Conservation (phyloP, 371 early-diverging fungal species). For the Actinomucor elegans region DNA sequence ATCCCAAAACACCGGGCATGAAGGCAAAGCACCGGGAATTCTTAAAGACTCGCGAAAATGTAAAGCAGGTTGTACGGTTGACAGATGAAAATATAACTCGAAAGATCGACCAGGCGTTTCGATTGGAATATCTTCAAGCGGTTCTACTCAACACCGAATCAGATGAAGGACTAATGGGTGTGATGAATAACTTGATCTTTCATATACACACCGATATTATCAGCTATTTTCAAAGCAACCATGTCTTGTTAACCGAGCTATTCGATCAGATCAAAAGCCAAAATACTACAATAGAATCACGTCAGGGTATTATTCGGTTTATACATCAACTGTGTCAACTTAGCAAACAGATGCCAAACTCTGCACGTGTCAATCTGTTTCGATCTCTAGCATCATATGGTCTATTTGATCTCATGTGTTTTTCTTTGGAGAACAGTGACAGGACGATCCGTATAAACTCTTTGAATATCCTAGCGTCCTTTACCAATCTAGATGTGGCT, state of each 20-base stretch:
- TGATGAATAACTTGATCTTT: slow-evolving; percentile 70
- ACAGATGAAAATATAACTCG: slow-evolving; percentile 58
- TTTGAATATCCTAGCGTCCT: slow-evolving; percentile 67
- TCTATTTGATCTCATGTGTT: slow-evolving; percentile 72
- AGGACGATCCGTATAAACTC: slow-evolving; percentile 57
- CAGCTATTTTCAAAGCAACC: slow-evolving; percentile 65
- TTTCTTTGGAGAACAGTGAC: slow-evolving; percentile 56
- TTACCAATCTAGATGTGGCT: slow-evolving; percentile 63
- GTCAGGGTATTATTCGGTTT: slow-evolving; percentile 71
- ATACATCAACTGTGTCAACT: slow-evolving; percentile 74
- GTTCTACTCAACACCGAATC: slow-evolving; percentile 69
- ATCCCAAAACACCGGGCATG: slow-evolving; percentile 65
- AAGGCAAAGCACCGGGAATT: slow-evolving; percentile 75
- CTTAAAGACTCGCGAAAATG: slow-evolving; percentile 58
- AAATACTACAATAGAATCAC: slow-evolving; percentile 34
- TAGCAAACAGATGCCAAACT: slow-evolving; percentile 66
- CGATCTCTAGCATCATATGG: slow-evolving; percentile 74
- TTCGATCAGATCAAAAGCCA: slow-evolving; percentile 49
- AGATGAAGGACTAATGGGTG: slow-evolving; percentile 72
- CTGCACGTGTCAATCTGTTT: slow-evolving; percentile 42
- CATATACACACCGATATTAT: slow-evolving; percentile 84
- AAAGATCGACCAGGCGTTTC: slow-evolving; percentile 82
- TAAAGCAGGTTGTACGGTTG: slow-evolving; percentile 31
- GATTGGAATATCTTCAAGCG: slow-evolving; percentile 83
- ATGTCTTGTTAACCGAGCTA: slow-evolving; percentile 62